Percentiles rank a stretch among this genome's conserved stretches.
These are phyloP conservation scores for Apium graveolens DNA, from an alignment of 129 eudicot genomes.

Conservation along the genomic window DNA sequence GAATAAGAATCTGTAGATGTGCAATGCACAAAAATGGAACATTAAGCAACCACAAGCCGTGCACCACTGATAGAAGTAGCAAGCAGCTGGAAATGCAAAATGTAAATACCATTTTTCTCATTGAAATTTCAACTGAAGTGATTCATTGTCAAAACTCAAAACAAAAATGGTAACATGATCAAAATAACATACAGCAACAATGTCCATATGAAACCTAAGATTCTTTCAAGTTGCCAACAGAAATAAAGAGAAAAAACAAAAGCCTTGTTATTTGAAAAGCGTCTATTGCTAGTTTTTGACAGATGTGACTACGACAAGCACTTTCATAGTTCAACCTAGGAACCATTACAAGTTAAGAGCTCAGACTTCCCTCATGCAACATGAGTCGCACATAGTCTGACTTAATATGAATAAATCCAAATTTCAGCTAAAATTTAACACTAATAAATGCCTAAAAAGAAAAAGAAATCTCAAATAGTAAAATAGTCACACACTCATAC, in stretches of 20 bases:
- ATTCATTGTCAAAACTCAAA: neutral
- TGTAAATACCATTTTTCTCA: neutral
- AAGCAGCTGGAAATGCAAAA: neutral
- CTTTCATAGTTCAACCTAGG: neutral
- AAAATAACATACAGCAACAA: neutral
- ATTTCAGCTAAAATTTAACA: neutral
- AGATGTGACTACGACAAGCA: neutral
- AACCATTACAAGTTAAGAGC: neutral
- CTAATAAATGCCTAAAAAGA: neutral
- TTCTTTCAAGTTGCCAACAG: neutral
- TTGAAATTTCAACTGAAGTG: neutral
- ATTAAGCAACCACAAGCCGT: neutral
- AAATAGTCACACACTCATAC: conserved; percentile 17
- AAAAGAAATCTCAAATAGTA: neutral
- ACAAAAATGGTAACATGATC: neutral
- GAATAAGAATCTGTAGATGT: neutral
- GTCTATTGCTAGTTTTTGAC: neutral
- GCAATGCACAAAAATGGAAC: neutral
- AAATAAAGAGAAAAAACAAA: neutral
- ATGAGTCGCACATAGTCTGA: neutral
- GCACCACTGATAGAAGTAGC: neutral
- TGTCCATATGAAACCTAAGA: neutral
- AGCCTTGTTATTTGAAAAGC: neutral
- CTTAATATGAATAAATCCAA: neutral
- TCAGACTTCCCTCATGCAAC: neutral